Evolutionary conservation across 2,329 filamentous ascomycete genomes (phyloP).

Genomic region (Ramularia endophylla): DNA sequence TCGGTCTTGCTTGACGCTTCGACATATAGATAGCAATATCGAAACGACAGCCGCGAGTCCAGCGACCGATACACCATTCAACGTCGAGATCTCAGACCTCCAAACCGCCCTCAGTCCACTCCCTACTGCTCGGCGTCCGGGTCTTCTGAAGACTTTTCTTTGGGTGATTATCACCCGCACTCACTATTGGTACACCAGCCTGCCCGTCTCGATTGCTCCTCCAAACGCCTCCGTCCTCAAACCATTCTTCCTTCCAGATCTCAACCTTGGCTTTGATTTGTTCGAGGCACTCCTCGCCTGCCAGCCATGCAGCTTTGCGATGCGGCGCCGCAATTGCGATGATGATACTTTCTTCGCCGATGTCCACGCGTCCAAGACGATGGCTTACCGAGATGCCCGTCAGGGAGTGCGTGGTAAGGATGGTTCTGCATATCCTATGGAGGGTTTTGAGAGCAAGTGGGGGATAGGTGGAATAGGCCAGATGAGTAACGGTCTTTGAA

Average conservation of each 20-base stretch:
- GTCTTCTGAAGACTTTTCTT: conserved; percentile 2
- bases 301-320: conserved; percentile 76
- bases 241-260: conserved; percentile 92
- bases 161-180: neutral
- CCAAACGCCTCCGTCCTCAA: conserved; percentile 75
- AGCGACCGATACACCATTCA: too few species aligned
- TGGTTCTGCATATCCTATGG: conserved; percentile 53
- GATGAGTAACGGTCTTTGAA: conserved; percentile 63
- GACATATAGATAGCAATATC: too few species aligned
- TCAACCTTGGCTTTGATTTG: conserved; percentile 81
- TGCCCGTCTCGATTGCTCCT: conserved; percentile 76
- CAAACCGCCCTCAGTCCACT: conserved; percentile 9
- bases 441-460: conserved; percentile 65
- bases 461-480: conserved; percentile 70
- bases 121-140: conserved; percentile 2
- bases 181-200: conserved; percentile 38
- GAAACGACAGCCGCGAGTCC: too few species aligned
- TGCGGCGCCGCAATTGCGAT: conserved; percentile 83
- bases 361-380: conserved; percentile 75
- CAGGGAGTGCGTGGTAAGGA: conserved; percentile 58
- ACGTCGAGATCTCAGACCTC: too few species aligned
- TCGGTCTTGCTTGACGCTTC: too few species aligned
- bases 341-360: conserved; percentile 89
- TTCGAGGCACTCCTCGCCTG: conserved; percentile 85
- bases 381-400: conserved; percentile 75